Evolutionary conservation across 306 rosid species (phyloP).

Genomic region (Myrica gale): DNA sequence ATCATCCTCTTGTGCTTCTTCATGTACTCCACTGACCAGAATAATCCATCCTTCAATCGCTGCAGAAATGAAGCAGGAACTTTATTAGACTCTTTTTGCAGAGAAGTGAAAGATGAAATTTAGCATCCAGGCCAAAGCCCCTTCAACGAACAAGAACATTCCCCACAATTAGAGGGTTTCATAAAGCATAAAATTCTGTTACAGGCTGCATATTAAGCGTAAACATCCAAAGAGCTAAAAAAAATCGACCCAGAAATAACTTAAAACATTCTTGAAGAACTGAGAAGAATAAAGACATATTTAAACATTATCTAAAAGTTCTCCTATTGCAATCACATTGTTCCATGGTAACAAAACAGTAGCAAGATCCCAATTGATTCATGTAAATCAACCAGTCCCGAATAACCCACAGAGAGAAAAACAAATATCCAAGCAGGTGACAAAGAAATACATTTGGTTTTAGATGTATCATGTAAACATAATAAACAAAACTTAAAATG

Average conservation of each 20-base stretch:
- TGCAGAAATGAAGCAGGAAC: conserved; percentile 22
- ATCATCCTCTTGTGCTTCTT: conserved; percentile 98
- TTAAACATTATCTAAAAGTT: not conserved
- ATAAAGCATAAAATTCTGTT: not conserved
- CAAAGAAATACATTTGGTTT: too few species aligned
- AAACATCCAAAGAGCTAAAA: not conserved
- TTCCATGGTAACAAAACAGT: not conserved
- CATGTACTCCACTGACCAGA: conserved; percentile 92
- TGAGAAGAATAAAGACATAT: not conserved
- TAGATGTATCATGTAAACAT: too few species aligned
- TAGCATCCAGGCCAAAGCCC: not conserved
- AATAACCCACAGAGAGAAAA: not conserved
- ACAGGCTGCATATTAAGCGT: not conserved
- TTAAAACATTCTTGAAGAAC: not conserved
- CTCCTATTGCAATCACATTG: not conserved
- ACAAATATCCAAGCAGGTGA: not conserved
- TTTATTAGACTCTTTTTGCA: not conserved
- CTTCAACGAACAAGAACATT: not conserved
- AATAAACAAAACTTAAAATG: not conserved
- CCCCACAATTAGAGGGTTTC: not conserved
- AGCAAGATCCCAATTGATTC: not conserved
- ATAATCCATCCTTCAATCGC: conserved; percentile 99
- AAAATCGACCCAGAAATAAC: not conserved
- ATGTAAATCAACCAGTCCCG: not conserved
- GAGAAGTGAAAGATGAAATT: not conserved